These are phyloP conservation scores for Penicillium sp. DNA, from an alignment of 2,329 filamentous ascomycete species.

Conservation along the genomic window DNA sequence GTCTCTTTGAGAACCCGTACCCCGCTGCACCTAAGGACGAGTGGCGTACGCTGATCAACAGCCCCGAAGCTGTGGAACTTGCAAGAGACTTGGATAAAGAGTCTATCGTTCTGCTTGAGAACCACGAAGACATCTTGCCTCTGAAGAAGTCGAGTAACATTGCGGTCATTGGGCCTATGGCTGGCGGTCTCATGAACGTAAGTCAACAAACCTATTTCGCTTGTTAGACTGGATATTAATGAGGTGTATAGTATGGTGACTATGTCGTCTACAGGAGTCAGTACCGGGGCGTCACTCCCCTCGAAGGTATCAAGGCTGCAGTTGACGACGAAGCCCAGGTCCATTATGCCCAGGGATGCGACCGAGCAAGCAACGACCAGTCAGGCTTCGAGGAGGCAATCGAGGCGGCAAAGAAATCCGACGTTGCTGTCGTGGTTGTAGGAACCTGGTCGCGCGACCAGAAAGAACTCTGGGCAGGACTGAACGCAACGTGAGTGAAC, in stretches of 20 bases:
- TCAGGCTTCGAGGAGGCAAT: slow-evolving; percentile 66
- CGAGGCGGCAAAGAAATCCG: slow-evolving; percentile 62
- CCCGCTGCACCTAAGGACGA: slow-evolving; percentile 55
- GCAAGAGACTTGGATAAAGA: slow-evolving; percentile 64
- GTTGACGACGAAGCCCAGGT: slow-evolving; percentile 56
- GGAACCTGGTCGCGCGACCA: slow-evolving; percentile 76
- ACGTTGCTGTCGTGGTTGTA: slow-evolving; percentile 70
- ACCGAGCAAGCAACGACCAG: slow-evolving; percentile 69
- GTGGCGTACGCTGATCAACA: slow-evolving; percentile 61
- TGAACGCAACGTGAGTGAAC: slow-evolving; percentile 60
- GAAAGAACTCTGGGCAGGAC: slow-evolving; percentile 63
- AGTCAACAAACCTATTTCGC: slow-evolving; percentile 22
- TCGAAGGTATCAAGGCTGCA: slow-evolving; percentile 64
- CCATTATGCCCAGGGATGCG: slow-evolving; percentile 67
- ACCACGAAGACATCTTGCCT: slow-evolving; percentile 53
- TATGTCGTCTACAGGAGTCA: slow-evolving; percentile 67
- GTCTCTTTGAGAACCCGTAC: slow-evolving; percentile 70
- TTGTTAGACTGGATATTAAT: not conserved
- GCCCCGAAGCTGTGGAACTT: slow-evolving; percentile 54
- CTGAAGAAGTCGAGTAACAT: slow-evolving; percentile 63
- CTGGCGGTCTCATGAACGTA: slow-evolving; percentile 67
- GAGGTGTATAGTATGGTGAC: slow-evolving; percentile 59
- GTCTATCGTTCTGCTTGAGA: slow-evolving; percentile 60
- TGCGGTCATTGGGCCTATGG: slow-evolving; percentile 74
- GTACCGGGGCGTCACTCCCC: slow-evolving; percentile 64